These are phyloP conservation scores for Botrytis porri DNA, from an alignment of 2,329 filamentous ascomycete species.

Conservation along the genomic window DNA sequence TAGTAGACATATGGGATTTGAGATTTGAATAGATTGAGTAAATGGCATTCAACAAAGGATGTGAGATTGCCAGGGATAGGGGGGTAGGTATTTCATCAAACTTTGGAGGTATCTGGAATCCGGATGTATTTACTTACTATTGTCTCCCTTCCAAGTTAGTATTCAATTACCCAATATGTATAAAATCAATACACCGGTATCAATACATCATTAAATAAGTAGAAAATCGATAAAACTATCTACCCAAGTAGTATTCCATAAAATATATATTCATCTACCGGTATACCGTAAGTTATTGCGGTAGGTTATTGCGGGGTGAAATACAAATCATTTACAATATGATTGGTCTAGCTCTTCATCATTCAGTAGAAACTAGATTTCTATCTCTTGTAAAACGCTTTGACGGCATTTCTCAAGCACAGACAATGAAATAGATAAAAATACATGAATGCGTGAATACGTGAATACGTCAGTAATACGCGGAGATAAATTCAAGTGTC, in stretches of 20 bases:
- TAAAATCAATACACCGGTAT: background rate
- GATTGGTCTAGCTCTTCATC: background rate
- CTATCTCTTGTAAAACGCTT: background rate
- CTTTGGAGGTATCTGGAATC: background rate
- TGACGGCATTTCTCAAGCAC: background rate
- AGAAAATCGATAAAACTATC: background rate
- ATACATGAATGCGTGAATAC: background rate
- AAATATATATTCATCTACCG: background rate
- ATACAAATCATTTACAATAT: background rate
- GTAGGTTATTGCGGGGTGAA: background rate
- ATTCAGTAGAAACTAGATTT: conserved; percentile 5
- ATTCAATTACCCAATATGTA: background rate
- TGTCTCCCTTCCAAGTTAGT: background rate
- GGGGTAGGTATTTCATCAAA: background rate
- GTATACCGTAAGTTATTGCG: background rate
- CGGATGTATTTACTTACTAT: background rate
- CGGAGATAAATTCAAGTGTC: background rate
- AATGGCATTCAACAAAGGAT: conserved; percentile 4
- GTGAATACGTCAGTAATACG: background rate
- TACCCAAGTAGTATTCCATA: background rate
- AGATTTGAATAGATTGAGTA: background rate
- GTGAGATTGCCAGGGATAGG: too few species aligned
- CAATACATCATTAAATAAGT: background rate
- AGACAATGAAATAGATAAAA: background rate
- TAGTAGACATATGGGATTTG: background rate